Percentiles rank a stretch among this genome's conserved stretches.
phyloP scores from a whole-genome alignment of 108 stramenopile species.

The Skeletonema menzelii region DNA sequence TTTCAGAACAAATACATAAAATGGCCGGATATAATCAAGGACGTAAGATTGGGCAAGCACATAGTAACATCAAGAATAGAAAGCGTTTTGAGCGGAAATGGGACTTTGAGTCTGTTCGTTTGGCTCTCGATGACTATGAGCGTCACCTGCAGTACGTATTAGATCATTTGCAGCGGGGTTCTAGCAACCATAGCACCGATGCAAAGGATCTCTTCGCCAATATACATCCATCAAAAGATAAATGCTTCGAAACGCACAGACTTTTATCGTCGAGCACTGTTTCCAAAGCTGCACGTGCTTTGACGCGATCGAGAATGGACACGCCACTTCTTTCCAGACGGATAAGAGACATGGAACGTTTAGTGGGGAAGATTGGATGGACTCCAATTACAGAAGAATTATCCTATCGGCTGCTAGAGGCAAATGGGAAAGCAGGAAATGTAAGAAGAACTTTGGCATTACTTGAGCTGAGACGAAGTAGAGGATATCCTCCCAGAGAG shows the following conservation, averaged over 20 bases:
- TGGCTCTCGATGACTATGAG: constrained; percentile 40
- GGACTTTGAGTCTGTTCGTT: constrained; percentile 39
- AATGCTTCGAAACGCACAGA: constrained; percentile 32
- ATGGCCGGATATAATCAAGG: constrained; percentile 40
- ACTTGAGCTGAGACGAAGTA: constrained; percentile 57
- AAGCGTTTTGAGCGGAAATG: constrained; percentile 30
- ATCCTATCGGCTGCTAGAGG: constrained; percentile 74
- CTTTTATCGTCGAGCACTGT: constrained; percentile 60
- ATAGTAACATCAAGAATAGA: constrained; percentile 17
- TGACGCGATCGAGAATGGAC: constrained; percentile 60
- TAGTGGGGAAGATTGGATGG: constrained; percentile 60
- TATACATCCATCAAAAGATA: constrained; percentile 30
- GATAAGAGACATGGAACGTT: constrained; percentile 67
- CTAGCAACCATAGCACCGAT: neutral
- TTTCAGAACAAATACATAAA: constrained; percentile 19
- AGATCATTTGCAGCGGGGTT: constrained; percentile 15
- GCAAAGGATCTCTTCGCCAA: constrained; percentile 9
- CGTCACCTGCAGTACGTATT: constrained; percentile 41
- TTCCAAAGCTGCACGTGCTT: constrained; percentile 51
- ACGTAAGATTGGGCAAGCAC: constrained; percentile 1
- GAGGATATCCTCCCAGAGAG: constrained; percentile 56
- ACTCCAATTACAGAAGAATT: constrained; percentile 72
- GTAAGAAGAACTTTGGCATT: constrained; percentile 69
- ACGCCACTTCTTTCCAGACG: constrained; percentile 53
- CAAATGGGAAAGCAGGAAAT: constrained; percentile 87